phyloP scores from a whole-genome alignment of 2,329 filamentous ascomycete genomes.

The Aotearoamyces nothofagi region DNA sequence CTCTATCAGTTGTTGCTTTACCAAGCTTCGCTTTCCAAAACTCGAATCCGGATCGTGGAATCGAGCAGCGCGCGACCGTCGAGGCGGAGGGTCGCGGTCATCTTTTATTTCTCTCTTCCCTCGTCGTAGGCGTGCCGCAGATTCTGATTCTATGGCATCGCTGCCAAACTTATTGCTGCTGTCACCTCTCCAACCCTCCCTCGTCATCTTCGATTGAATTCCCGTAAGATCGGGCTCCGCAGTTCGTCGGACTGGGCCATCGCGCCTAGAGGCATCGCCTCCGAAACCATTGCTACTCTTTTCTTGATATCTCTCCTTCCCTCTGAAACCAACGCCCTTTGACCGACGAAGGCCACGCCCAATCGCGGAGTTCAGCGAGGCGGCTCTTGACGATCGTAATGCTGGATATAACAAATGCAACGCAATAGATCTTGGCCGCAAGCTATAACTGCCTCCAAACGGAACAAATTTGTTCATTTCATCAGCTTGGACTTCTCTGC shows the following conservation, averaged over 20 bases:
- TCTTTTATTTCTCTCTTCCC: conserved; percentile 4
- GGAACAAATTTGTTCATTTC: not conserved
- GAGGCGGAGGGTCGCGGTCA: conserved; percentile 19
- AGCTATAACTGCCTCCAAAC: conserved; percentile 4
- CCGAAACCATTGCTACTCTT: conserved; percentile 6
- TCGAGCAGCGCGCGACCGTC: conserved; percentile 30
- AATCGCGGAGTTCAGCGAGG: conserved; percentile 54
- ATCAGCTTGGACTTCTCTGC: too few relatives aligned
- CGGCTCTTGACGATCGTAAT: conserved; percentile 22
- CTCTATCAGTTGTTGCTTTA: conserved; percentile 37
- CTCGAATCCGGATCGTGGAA: conserved; percentile 32
- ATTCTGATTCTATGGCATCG: too few relatives aligned
- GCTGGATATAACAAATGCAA: conserved; percentile 3
- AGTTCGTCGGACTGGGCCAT: conserved; percentile 7
- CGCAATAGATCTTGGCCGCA: conserved; percentile 5
- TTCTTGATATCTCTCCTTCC: conserved; percentile 7
- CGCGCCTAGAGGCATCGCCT: conserved; percentile 16
- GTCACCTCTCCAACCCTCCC: conserved; percentile 2
- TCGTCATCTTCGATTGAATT: not conserved
- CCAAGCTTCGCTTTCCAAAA: conserved; percentile 40
- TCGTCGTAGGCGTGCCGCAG: conserved; percentile 1
- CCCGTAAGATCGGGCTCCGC: conserved; percentile 7
- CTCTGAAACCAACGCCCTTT: conserved; percentile 19
- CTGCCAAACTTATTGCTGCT: too few relatives aligned
- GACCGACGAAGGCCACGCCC: conserved; percentile 45